Conservation (phyloP, 345 rosid species). For the Conringia planisiliqua region DNA sequence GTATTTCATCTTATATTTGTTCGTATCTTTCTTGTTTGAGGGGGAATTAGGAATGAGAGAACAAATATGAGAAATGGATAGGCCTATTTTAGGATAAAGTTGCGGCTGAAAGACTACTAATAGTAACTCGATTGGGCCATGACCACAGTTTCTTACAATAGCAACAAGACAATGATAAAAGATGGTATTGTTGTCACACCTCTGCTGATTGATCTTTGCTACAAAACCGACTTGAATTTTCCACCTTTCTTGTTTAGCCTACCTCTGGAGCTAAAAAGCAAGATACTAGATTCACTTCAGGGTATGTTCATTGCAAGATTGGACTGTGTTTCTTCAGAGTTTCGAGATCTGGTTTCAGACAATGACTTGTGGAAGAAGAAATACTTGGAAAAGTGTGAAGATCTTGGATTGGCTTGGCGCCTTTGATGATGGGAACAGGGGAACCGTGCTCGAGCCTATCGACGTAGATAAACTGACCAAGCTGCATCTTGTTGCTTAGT, state of each 20-base stretch:
- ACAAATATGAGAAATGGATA: too few relatives aligned
- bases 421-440: constrained; percentile 75
- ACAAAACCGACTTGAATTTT: constrained; percentile 37
- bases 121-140: too few relatives aligned
- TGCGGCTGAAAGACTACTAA: too few relatives aligned
- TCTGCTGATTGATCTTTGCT: constrained; percentile 50
- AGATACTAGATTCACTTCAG: constrained; percentile 46
- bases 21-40: too few relatives aligned
- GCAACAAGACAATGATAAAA: constrained; percentile 58
- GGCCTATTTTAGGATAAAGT: too few relatives aligned
- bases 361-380: constrained; percentile 57
- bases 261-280: constrained; percentile 54
- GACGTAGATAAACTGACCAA: constrained; percentile 84
- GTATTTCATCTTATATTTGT: too few relatives aligned
- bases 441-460: constrained; percentile 80
- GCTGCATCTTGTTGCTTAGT: constrained; percentile 80
- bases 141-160: too few relatives aligned
- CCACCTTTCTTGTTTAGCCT: constrained; percentile 56
- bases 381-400: too few relatives aligned
- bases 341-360: constrained; percentile 41
- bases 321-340: constrained; percentile 45
- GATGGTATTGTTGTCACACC: constrained; percentile 59
- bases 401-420: constrained; percentile 77
- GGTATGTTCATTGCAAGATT: constrained; percentile 41
- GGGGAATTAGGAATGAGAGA: too few relatives aligned